Evolutionary conservation across 2,329 filamentous ascomycete species (phyloP).

Genomic region (Lithohypha guttulata): DNA sequence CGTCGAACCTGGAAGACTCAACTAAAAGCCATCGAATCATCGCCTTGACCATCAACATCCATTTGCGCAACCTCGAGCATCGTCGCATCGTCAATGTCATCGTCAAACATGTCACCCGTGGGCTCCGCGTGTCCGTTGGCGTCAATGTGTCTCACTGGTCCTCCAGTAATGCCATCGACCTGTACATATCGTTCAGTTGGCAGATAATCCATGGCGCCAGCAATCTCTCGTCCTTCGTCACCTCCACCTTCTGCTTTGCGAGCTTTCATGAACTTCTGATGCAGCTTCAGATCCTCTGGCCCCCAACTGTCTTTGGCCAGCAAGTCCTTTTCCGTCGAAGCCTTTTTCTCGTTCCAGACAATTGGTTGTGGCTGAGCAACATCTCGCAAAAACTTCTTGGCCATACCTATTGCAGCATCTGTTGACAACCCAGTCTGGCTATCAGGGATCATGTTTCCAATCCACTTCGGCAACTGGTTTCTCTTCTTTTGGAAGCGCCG

Average conservation of each 20-base stretch:
- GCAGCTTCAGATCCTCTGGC: constrained; percentile 60
- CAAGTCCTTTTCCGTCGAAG: constrained; percentile 9
- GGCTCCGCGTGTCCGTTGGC: constrained; percentile 14
- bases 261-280: constrained; percentile 56
- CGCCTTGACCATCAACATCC: background rate
- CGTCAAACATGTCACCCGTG: constrained; percentile 9
- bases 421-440: constrained; percentile 84
- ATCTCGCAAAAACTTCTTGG: constrained; percentile 75
- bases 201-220: constrained; percentile 21
- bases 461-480: constrained; percentile 89
- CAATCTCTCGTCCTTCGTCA: constrained; percentile 23
- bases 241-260: constrained; percentile 37
- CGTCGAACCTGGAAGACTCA: too few relatives aligned
- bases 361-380: constrained; percentile 87
- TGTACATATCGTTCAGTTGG: constrained; percentile 14
- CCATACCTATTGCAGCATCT: constrained; percentile 83
- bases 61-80: constrained; percentile 3
- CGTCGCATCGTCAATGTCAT: constrained; percentile 2
- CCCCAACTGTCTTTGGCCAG: constrained; percentile 83
- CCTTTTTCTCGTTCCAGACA: constrained; percentile 58
- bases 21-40: too few relatives aligned
- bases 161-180: constrained; percentile 1
- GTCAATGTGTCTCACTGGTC: constrained; percentile 4
- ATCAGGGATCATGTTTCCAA: constrained; percentile 74
- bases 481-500: constrained; percentile 88